phyloP scores from a whole-genome alignment of 148 eudicot genomes.

The Fagopyrum tataricum region DNA sequence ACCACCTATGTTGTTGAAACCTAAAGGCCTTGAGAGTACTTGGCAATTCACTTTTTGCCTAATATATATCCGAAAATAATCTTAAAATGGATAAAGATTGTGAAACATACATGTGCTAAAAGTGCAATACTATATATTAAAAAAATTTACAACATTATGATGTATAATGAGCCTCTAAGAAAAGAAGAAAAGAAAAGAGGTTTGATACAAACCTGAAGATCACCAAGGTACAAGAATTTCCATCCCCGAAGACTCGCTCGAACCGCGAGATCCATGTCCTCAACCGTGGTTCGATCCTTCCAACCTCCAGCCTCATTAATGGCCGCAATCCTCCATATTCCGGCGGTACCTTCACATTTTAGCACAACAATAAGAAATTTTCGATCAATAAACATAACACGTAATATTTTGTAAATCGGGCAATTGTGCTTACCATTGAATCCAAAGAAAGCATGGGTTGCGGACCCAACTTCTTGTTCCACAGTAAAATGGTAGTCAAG shows the following conservation, averaged over 20 bases:
- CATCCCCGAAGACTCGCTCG: conserved; percentile 92
- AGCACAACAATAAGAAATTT: neutral
- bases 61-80: neutral
- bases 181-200: too few relatives aligned
- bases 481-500: conserved; percentile 91
- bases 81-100: too few relatives aligned
- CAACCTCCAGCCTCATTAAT: conserved; percentile 96
- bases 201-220: conserved; percentile 52
- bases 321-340: conserved; percentile 94
- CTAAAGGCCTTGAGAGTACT: conserved; percentile 95
- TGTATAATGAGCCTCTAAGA: too few relatives aligned
- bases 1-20: conserved; percentile 92
- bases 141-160: too few relatives aligned
- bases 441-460: conserved; percentile 97
- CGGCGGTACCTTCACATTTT: conserved; percentile 65
- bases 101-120: too few relatives aligned
- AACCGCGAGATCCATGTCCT: conserved; percentile 97
- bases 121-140: too few relatives aligned
- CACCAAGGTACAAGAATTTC: conserved; percentile 90
- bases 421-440: conserved; percentile 51
- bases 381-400: neutral
- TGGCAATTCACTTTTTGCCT: conserved; percentile 96
- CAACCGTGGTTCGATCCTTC: conserved; percentile 93
- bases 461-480: conserved; percentile 96
- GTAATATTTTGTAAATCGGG: too few relatives aligned